A percentile compares a stretch with the other conserved stretches of the same genome.
Evolutionary conservation across 176 grass and related monocot genomes (phyloP).

Genomic region (Musa beccarii): DNA sequence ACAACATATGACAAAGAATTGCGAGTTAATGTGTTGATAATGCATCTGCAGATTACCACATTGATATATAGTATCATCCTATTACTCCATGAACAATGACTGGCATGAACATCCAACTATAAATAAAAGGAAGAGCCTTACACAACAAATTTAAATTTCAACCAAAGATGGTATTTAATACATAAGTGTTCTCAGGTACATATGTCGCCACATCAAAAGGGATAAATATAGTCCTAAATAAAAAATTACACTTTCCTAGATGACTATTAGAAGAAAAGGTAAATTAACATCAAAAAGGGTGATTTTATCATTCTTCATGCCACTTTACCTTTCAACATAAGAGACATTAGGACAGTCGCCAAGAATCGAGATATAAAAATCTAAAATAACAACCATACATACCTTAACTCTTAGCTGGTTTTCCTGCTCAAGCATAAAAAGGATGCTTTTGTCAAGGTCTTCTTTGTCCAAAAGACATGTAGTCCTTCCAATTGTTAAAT

Average conservation of each 20-base stretch:
- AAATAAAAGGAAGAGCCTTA: no score
- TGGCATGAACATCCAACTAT: no score
- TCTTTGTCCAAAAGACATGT: slow-evolving; percentile 59
- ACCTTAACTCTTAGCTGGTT: slow-evolving; percentile 64
- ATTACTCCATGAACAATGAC: no score
- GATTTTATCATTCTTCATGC: background rate
- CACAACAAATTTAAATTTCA: background rate
- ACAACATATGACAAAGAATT: background rate
- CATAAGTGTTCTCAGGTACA: background rate
- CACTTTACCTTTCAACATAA: slow-evolving; percentile 1
- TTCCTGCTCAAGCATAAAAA: slow-evolving; percentile 62
- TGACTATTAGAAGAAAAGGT: background rate
- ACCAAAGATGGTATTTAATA: background rate
- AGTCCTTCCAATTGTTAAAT: slow-evolving; percentile 20
- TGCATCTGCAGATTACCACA: no score
- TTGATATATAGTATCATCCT: no score
- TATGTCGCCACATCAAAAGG: background rate
- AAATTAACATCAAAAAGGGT: background rate
- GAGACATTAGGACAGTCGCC: background rate
- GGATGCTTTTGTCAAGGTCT: slow-evolving; percentile 50
- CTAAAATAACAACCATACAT: slow-evolving; percentile 5
- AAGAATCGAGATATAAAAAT: background rate
- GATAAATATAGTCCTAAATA: background rate
- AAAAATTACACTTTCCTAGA: background rate
- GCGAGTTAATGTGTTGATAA: background rate